Evolutionary conservation across 495 filamentous ascomycete genomes (phyloP), one percentile per base, ranked within the genome.

Genomic region (Stereocaulon alpinum): DNA sequence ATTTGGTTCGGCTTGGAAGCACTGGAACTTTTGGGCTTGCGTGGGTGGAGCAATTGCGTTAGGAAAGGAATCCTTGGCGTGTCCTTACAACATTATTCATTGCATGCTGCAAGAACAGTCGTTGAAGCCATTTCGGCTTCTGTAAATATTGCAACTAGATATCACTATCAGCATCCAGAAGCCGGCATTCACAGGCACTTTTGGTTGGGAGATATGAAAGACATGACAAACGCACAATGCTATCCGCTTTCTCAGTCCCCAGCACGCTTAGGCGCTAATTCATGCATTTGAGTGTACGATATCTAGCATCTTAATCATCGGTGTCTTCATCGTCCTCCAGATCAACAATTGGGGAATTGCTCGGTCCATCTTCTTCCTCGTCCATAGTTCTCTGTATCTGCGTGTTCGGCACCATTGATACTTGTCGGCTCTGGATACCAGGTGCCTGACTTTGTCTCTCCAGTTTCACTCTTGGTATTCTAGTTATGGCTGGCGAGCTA

Each of bases 401-500:
- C 14, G 51, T 41, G 42, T 56, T 54, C 24, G 61, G 61, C 50
- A 63, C 52, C 59, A 61, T 56, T 12, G 42, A 51, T 3, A 49
- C 49, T 40, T 64, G 43, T 37, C 58, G 52, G 18, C 40, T 49
- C 41, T 29, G 7, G 11, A 17, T 27, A 18, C 41, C 32, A 44
- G 12, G 50, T 14, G 52, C 56, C 34, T 65, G 56, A 22, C 59
- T 64, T 51, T 50, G 41, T 40, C 51, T 52, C 48, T 60, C 56
- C 6, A 45, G 55, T 18, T 56, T 64, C 22, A 57, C 22, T 14
- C 20, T 18, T 20, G 24, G 41, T 2, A 45, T 60, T 32, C 51
- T 49, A 14, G 49, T 42, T 5, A 6, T 22, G 17, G 57, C 54
- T 40, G 64, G 61, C 4, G 64, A 64, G 49, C 64, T 66, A 17